phyloP scores from a whole-genome alignment of 2,329 filamentous ascomycete species.

The Hymenoscyphus infarciens region DNA sequence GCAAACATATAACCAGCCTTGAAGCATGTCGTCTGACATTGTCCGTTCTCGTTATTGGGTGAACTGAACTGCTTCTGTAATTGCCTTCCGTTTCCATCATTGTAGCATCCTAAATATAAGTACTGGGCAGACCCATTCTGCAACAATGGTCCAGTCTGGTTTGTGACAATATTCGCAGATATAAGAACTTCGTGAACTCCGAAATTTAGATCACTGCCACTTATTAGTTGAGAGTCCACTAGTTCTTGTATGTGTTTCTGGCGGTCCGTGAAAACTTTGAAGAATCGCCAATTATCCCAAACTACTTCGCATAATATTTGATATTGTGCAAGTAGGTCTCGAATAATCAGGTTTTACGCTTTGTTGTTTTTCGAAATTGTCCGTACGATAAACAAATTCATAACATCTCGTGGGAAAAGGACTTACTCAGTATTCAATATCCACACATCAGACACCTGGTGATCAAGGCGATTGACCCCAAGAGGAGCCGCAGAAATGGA shows the following conservation, averaged over 20 bases:
- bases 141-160: slow-evolving; percentile 38
- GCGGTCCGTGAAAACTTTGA: no score
- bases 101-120: slow-evolving; percentile 41
- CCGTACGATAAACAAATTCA: no score
- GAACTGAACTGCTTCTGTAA: slow-evolving; percentile 33
- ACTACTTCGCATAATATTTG: no score
- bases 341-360: background rate
- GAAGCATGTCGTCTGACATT: slow-evolving; percentile 35
- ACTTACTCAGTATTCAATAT: slow-evolving; percentile 39
- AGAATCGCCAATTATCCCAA: no score
- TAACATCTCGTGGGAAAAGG: no score
- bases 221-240: background rate
- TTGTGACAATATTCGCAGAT: slow-evolving; percentile 34
- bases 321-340: no score
- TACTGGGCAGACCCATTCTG: slow-evolving; percentile 33
- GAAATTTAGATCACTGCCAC: slow-evolving; percentile 36
- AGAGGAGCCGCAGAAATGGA: slow-evolving; percentile 34
- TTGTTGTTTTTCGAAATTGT: no score
- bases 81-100: slow-evolving; percentile 38
- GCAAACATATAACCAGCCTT: slow-evolving; percentile 35
- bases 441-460: slow-evolving; percentile 36
- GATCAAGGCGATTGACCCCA: slow-evolving; percentile 34
- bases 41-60: slow-evolving; percentile 36
- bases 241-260: no score
- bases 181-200: slow-evolving; percentile 39